Evolutionary conservation across 2,329 filamentous ascomycete genomes (phyloP).

Genomic region (Colletotrichum musae): DNA sequence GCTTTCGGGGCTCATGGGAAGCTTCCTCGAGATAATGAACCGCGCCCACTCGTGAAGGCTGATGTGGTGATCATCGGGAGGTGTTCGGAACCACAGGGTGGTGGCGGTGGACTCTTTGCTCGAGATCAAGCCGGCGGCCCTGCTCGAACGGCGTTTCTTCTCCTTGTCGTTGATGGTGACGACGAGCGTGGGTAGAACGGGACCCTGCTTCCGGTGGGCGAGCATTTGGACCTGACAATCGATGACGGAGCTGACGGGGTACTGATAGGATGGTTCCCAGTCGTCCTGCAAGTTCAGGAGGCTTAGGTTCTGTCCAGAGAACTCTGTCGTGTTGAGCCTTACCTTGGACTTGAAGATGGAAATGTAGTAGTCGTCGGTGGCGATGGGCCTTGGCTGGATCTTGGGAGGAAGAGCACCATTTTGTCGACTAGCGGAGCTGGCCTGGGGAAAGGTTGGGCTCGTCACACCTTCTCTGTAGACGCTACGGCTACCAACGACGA

Average conservation of each 20-base stretch:
- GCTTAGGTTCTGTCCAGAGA: slow-evolving; percentile 24
- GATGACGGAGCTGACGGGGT: slow-evolving; percentile 65
- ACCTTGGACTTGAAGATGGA: slow-evolving; percentile 72
- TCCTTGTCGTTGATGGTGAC: slow-evolving; percentile 72
- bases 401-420: slow-evolving; percentile 55
- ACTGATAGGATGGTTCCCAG: slow-evolving; percentile 67
- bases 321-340: slow-evolving; percentile 37
- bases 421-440: slow-evolving; percentile 52
- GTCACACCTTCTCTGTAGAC: slow-evolving; percentile 51
- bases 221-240: slow-evolving; percentile 73
- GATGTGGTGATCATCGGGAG: slow-evolving; percentile 64
- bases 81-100: slow-evolving; percentile 70
- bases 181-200: slow-evolving; percentile 71
- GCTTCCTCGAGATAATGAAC: slow-evolving; percentile 63
- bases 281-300: slow-evolving; percentile 61
- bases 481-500: slow-evolving; percentile 64
- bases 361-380: slow-evolving; percentile 61
- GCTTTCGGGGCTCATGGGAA: slow-evolving; percentile 64
- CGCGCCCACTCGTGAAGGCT: slow-evolving; percentile 73
- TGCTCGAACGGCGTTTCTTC: slow-evolving; percentile 75
- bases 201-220: slow-evolving; percentile 73
- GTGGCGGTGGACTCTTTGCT: slow-evolving; percentile 65
- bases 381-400: slow-evolving; percentile 46
- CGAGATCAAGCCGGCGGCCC: slow-evolving; percentile 69
- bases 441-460: slow-evolving; percentile 57